Percentiles rank a stretch among this genome's conserved stretches.
Evolutionary conservation across 805 yeast species (phyloP).

Genomic region (Myxozyma melibiosi): DNA sequence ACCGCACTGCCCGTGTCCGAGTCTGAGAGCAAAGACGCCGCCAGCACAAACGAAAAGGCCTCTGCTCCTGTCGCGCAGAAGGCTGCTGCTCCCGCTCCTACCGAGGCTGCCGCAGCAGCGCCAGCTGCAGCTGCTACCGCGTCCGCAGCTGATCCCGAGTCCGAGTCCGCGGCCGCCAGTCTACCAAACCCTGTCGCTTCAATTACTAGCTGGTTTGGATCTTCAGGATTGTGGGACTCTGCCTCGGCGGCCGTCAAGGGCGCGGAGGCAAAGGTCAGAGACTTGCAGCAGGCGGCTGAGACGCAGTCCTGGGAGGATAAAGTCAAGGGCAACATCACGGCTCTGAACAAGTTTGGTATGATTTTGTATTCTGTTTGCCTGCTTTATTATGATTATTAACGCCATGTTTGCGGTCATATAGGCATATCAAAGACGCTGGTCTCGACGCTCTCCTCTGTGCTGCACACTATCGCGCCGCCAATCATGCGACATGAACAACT

Average conservation of each 20-base stretch:
- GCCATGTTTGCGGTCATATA: too few species aligned
- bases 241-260: constrained; percentile 47
- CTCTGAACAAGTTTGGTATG: constrained; percentile 25
- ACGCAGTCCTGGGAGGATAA: constrained; percentile 35
- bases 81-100: too few species aligned
- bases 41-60: too few species aligned
- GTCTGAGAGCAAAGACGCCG: too few species aligned
- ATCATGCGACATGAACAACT: constrained; percentile 49
- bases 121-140: background rate
- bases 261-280: constrained; percentile 47
- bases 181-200: constrained; percentile 14
- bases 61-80: too few species aligned
- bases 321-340: constrained; percentile 33
- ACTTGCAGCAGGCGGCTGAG: constrained; percentile 42
- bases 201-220: constrained; percentile 34
- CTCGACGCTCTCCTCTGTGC: constrained; percentile 43
- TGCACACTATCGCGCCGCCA: constrained; percentile 50
- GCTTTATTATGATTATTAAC: constrained; percentile 29
- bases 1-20: constrained; percentile 10
- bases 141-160: background rate
- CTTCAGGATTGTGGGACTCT: constrained; percentile 46
- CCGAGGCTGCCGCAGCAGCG: too few species aligned
- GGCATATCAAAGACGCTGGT: constrained; percentile 39
- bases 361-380: background rate
- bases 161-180: background rate